phyloP scores from a whole-genome alignment of 495 filamentous ascomycete species.

The Tuber indicum region DNA sequence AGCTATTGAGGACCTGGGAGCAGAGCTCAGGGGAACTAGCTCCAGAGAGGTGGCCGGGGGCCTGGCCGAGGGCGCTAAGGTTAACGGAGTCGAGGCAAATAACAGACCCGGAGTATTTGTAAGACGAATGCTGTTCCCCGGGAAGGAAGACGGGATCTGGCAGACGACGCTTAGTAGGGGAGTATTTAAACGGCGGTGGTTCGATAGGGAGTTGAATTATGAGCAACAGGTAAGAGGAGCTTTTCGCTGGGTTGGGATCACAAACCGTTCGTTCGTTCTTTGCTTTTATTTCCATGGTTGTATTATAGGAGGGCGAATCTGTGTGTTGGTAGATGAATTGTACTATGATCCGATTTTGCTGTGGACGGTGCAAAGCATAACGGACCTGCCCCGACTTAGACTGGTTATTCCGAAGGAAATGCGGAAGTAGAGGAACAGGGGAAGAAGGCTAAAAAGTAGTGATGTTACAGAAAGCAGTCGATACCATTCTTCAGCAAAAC shows the following conservation, averaged over 20 bases:
- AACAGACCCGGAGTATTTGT: slow-evolving; percentile 41
- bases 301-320: slow-evolving; percentile 33
- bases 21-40: slow-evolving; percentile 33
- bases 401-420: background rate
- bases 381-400: background rate
- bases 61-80: slow-evolving; percentile 30
- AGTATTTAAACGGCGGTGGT: slow-evolving; percentile 39
- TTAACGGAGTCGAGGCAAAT: slow-evolving; percentile 19
- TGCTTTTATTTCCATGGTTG: slow-evolving; percentile 10
- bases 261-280: slow-evolving; percentile 1
- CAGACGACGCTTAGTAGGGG: slow-evolving; percentile 45
- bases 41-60: slow-evolving; percentile 31
- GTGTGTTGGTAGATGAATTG: slow-evolving; percentile 36
- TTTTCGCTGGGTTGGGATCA: slow-evolving; percentile 20
- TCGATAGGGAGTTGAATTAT: slow-evolving; percentile 49
- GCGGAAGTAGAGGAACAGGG: background rate
- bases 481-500: slow-evolving; percentile 45
- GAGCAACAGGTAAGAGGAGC: slow-evolving; percentile 47
- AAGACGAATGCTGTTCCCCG: slow-evolving; percentile 51
- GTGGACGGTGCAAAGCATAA: slow-evolving; percentile 3
- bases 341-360: slow-evolving; percentile 25
- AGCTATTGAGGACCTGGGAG: slow-evolving; percentile 39
- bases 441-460: slow-evolving; percentile 26
- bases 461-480: slow-evolving; percentile 45
- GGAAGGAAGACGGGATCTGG: slow-evolving; percentile 42